phyloP scores from a whole-genome alignment of 2,329 filamentous ascomycete species.

The Aspergillus sp. region DNA sequence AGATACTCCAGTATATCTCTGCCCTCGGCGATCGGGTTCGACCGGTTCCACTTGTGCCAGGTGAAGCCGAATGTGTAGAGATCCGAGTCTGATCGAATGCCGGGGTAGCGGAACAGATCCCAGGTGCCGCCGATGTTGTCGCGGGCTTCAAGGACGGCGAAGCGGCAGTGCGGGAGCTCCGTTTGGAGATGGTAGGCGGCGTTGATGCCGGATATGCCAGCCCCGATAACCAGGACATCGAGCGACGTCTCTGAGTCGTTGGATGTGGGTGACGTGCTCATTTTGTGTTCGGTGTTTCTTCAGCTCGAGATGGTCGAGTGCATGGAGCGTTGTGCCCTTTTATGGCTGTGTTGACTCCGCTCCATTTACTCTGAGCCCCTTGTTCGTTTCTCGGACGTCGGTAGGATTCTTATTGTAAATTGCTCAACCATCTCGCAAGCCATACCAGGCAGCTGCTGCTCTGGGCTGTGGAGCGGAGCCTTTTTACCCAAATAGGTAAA shows the following conservation, averaged over 20 bases:
- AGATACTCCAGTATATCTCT: constrained; percentile 45
- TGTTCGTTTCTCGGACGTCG: not conserved
- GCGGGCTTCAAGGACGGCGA: constrained; percentile 40
- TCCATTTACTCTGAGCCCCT: not conserved
- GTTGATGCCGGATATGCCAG: constrained; percentile 44
- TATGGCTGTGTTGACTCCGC: not conserved
- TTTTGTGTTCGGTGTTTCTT: not conserved
- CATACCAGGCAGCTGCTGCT: not conserved
- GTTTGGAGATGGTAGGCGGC: constrained; percentile 38
- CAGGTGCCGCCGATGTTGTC: constrained; percentile 44
- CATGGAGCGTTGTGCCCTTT: not conserved
- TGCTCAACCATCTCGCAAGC: too few relatives aligned
- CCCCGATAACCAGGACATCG: constrained; percentile 35
- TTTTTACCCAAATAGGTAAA: constrained; percentile 1
- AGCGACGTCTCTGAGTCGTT: constrained; percentile 1
- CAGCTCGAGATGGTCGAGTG: not conserved
- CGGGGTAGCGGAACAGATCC: constrained; percentile 47
- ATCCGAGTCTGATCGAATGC: constrained; percentile 53
- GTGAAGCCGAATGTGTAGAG: constrained; percentile 52
- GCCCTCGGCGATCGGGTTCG: constrained; percentile 40
- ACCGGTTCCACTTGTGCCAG: constrained; percentile 55
- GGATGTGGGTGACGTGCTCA: not conserved
- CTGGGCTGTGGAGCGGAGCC: not conserved
- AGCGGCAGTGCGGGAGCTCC: constrained; percentile 31
- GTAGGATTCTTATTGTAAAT: not conserved